Evolutionary conservation across 352 stramenopile species (phyloP), one percentile per base, ranked within the genome.

Genomic region (Globisporangium perplexum): DNA sequence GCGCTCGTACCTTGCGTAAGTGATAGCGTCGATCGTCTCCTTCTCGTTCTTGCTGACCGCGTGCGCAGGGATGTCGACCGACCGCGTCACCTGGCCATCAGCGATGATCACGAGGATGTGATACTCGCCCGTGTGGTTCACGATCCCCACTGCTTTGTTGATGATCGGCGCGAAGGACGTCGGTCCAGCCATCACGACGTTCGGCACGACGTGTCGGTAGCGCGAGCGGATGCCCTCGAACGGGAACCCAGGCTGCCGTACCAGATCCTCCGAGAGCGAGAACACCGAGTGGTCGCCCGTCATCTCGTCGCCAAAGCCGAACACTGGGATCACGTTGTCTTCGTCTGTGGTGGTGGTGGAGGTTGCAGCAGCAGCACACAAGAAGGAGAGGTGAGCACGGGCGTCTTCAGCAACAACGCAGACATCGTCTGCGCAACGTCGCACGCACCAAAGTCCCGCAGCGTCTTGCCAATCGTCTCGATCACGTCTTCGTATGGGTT

Each of bases 61-160:
- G 62, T 89, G 77, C 1, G 72, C 47, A 7, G 77, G 80, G 45
- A 89, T 82, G 62, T 94, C 84, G 53, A 88, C 76, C 20, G 84
- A 91, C 6, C 84, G 77, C 8, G 83, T 95, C 18, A 95, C 83
- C 59, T 93, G 83, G 45, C 86, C 86, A 50, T 95, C 84, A 10
- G 84, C 82, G 63, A 96, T 86, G 60, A 96, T 93, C 44, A 95
- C 72, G 14, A 95, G 75, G 48, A 95, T 93, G 66, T 95, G 86
- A 57, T 88, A 95, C 51, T 71, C 62, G 12, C 81, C 76, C 30
- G 80, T 91, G 49, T 69, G 60, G 63, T 90, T 90, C 33, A 93
- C 80, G 55, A 94, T 86, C 23, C 75, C 72, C 8, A 94, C 66
- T 7, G 84, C 84, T 57, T 93, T 61, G 61, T 90, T 78, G 54